Evolutionary conservation across 495 filamentous ascomycete genomes (phyloP).

Genomic region (Neurospora sp.): DNA sequence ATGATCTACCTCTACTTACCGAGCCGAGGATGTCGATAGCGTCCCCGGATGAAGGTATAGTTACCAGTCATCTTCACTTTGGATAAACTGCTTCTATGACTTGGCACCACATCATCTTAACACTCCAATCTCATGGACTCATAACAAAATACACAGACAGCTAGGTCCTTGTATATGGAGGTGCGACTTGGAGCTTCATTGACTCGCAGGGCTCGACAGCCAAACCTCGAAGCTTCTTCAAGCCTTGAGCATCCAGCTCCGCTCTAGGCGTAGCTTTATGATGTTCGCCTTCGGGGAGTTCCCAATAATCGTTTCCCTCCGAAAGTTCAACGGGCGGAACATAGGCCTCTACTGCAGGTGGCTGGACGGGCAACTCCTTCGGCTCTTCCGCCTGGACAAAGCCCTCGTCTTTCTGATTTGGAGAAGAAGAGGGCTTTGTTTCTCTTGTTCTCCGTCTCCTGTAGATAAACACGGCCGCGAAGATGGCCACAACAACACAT

Average conservation of each 20-base stretch:
- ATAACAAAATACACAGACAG: too few relatives aligned
- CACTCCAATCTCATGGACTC: too few relatives aligned
- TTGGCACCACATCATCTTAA: too few relatives aligned
- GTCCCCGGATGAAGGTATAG: too few relatives aligned
- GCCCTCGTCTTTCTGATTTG: background rate
- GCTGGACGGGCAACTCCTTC: background rate
- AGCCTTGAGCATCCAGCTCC: too few relatives aligned
- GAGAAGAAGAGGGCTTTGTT: background rate
- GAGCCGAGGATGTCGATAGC: too few relatives aligned
- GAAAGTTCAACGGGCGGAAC: background rate
- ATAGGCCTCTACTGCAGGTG: background rate
- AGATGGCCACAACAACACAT: background rate
- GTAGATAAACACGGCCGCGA: background rate
- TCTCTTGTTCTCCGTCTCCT: background rate
- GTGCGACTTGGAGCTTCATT: too few relatives aligned
- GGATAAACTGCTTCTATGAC: too few relatives aligned
- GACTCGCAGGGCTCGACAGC: too few relatives aligned
- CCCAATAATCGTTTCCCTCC: background rate
- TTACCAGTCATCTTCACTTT: too few relatives aligned
- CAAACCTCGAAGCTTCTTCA: background rate
- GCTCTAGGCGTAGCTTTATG: background rate
- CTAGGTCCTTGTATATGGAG: too few relatives aligned
- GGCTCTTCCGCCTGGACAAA: background rate
- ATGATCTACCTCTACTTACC: too few relatives aligned
- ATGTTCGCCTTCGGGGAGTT: background rate